phyloP scores from a whole-genome alignment of 2,329 filamentous ascomycete genomes.

The Polytolypa hystricis region DNA sequence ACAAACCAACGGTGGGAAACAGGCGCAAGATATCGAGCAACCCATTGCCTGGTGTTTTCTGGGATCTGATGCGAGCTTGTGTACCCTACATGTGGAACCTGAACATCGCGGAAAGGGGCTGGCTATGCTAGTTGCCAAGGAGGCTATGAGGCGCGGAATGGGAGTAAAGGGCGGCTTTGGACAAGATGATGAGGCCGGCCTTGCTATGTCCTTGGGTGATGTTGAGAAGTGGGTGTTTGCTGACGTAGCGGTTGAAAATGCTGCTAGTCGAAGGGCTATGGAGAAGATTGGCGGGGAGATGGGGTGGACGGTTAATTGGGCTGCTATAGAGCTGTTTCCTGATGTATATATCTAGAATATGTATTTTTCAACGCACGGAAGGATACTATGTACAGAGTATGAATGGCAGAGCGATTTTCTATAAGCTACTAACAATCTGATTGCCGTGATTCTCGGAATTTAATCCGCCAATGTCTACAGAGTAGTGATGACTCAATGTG shows the following conservation, averaged over 20 bases:
- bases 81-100: slow-evolving; percentile 32
- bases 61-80: slow-evolving; percentile 26
- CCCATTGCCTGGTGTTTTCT: slow-evolving; percentile 33
- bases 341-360: too few species aligned
- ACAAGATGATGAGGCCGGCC: slow-evolving; percentile 5
- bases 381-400: too few species aligned
- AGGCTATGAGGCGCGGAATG: slow-evolving; percentile 23
- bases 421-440: too few species aligned
- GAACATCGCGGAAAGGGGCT: slow-evolving; percentile 29
- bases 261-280: slow-evolving; percentile 32
- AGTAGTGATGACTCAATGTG: too few species aligned
- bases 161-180: slow-evolving; percentile 14
- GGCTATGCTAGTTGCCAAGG: slow-evolving; percentile 21
- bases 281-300: slow-evolving; percentile 32
- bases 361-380: too few species aligned
- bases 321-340: slow-evolving; percentile 26
- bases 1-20: not conserved
- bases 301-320: slow-evolving; percentile 28
- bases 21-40: slow-evolving; percentile 10
- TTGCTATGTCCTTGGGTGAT: not conserved
- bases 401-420: too few species aligned
- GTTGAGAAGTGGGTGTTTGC: slow-evolving; percentile 24
- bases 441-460: too few species aligned
- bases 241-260: slow-evolving; percentile 27
- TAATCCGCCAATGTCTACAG: too few species aligned